These are phyloP conservation scores for Letharia columbiana DNA, from an alignment of 495 filamentous ascomycete species.

Conservation along the genomic window DNA sequence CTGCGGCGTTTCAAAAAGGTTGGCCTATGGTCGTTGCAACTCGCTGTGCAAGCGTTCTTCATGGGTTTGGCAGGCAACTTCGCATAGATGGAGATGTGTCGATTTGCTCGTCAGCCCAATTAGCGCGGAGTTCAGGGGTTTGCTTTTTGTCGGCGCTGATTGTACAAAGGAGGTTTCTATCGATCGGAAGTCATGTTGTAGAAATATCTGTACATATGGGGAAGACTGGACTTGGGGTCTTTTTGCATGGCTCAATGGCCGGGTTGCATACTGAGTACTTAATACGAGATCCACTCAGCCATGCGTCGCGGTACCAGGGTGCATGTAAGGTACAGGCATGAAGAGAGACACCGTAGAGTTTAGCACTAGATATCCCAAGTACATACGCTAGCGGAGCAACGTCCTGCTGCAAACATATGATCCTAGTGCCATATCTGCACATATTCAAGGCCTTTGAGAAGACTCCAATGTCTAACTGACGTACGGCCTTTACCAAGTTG, in stretches of 20 bases:
- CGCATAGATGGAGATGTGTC: slow-evolving; percentile 34
- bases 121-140: slow-evolving; percentile 3
- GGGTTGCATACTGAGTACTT: not conserved
- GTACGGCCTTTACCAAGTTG: not conserved
- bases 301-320: not conserved
- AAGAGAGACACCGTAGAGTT: not conserved
- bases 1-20: slow-evolving; percentile 89
- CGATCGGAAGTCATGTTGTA: not conserved
- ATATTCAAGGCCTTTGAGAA: not conserved
- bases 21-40: slow-evolving; percentile 86
- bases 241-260: not conserved
- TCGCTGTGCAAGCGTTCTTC: slow-evolving; percentile 88
- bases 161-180: not conserved
- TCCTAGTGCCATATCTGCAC: not conserved
- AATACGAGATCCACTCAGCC: not conserved
- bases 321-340: not conserved
- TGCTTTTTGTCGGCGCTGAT: not conserved
- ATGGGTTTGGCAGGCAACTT: slow-evolving; percentile 89
- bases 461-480: not conserved
- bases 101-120: not conserved
- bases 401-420: not conserved
- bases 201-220: slow-evolving; percentile 4
- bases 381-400: not conserved
- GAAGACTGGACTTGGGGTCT: not conserved
- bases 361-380: not conserved